These are phyloP conservation scores for Eucalyptus urophylla DNA, from an alignment of 345 rosid genomes.

Conservation along the genomic window DNA sequence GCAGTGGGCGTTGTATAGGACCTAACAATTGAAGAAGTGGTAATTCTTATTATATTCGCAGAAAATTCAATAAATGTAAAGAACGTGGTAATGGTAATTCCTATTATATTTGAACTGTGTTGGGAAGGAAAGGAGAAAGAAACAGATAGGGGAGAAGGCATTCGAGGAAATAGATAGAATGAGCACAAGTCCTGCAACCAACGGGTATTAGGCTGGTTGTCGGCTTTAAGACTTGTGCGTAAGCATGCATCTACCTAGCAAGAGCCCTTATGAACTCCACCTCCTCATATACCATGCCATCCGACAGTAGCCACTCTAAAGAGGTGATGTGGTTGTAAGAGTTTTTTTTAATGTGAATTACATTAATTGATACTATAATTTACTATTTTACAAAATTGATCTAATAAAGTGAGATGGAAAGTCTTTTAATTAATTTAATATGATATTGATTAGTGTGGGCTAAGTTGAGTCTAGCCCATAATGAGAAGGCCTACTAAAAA, in stretches of 20 bases:
- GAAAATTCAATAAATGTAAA: not conserved
- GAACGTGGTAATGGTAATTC: not conserved
- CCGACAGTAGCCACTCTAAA: fast-evolving
- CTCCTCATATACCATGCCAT: too few relatives aligned
- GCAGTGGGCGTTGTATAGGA: not conserved
- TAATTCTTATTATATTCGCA: not conserved
- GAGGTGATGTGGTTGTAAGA: too few relatives aligned
- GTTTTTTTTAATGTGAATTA: too few relatives aligned
- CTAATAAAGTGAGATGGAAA: too few relatives aligned
- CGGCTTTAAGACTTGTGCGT: too few relatives aligned
- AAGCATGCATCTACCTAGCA: too few relatives aligned
- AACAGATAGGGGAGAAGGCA: not conserved
- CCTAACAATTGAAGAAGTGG: not conserved
- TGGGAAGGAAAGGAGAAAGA: not conserved
- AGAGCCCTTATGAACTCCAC: too few relatives aligned
- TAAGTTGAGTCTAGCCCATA: fast-evolving
- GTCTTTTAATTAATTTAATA: too few relatives aligned
- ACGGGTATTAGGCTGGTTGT: too few relatives aligned
- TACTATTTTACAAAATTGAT: fast-evolving
- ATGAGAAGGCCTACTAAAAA: fast-evolving
- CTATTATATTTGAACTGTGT: not conserved
- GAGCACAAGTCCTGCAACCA: too few relatives aligned
- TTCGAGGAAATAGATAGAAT: not conserved
- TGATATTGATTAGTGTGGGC: too few relatives aligned
- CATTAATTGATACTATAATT: too few relatives aligned